Evolutionary conservation across 2,329 filamentous ascomycete species (phyloP).

Genomic region (Beauveria asiatica): DNA sequence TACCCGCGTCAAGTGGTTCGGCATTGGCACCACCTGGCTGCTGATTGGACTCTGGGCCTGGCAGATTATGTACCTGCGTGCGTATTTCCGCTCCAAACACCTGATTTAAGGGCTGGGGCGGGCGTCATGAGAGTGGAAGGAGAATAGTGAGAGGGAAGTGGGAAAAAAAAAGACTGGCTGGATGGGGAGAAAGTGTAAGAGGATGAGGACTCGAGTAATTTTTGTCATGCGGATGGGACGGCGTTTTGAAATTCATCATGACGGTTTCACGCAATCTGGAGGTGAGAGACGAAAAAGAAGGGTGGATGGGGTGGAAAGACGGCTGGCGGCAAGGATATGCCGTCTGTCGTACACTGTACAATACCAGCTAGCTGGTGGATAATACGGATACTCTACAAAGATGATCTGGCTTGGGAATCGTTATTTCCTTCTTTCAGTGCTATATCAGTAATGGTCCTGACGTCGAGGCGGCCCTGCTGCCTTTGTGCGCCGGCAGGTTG

Average conservation of each 20-base stretch:
- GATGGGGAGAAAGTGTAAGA: background rate
- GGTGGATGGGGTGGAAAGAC: background rate
- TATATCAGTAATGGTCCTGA: too few relatives aligned
- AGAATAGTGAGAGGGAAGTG: background rate
- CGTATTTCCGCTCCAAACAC: conserved; percentile 72
- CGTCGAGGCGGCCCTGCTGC: too few relatives aligned
- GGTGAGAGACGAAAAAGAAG: background rate
- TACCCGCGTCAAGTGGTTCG: conserved; percentile 97
- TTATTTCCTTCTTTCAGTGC: background rate
- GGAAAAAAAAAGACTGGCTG: too few relatives aligned
- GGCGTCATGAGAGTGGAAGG: too few relatives aligned
- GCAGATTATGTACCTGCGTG: conserved; percentile 96
- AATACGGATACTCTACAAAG: background rate
- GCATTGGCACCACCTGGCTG: conserved; percentile 85
- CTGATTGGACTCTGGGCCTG: conserved; percentile 82
- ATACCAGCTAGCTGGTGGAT: background rate
- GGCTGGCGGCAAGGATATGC: background rate
- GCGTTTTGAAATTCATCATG: conserved; percentile 9
- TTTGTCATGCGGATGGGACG: conserved; percentile 3
- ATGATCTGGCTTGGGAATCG: too few relatives aligned
- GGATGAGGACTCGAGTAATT: background rate
- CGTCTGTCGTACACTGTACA: background rate
- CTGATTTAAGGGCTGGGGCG: conserved; percentile 22
- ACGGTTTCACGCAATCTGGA: background rate
- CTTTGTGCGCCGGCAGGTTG: too few relatives aligned